Conservation (phyloP, 805 yeast genomes). For the Saccharomyces eubayanus region DNA sequence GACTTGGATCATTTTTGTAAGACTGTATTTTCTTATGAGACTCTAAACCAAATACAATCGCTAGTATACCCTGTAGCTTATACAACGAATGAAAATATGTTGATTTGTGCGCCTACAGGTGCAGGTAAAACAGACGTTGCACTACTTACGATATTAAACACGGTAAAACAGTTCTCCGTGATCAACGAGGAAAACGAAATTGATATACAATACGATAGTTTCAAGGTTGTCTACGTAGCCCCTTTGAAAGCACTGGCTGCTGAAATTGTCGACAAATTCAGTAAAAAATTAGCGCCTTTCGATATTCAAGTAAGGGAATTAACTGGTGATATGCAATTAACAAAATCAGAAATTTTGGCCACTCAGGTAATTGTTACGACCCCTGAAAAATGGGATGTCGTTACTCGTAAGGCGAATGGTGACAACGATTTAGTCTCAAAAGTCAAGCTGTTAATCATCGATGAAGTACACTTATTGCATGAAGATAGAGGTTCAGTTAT, state of each 20-base stretch:
- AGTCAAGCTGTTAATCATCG: slow-evolving; percentile 80
- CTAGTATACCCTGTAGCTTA: slow-evolving; percentile 88
- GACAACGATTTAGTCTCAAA: slow-evolving; percentile 78
- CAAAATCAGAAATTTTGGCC: slow-evolving; percentile 65
- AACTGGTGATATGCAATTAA: slow-evolving; percentile 93
- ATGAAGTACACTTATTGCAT: slow-evolving; percentile 92
- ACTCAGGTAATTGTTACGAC: slow-evolving; percentile 91
- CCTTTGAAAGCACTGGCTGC: slow-evolving; percentile 93
- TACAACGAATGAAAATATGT: slow-evolving; percentile 86
- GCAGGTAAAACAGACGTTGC: slow-evolving; percentile 98
- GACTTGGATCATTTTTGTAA: slow-evolving; percentile 72
- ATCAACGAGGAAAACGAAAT: slow-evolving; percentile 43
- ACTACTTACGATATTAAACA: slow-evolving; percentile 64
- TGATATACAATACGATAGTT: slow-evolving; percentile 71
- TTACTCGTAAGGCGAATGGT: slow-evolving; percentile 86
- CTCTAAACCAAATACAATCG: slow-evolving; percentile 82
- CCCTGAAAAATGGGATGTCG: slow-evolving; percentile 97
- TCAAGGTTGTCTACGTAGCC: slow-evolving; percentile 87
- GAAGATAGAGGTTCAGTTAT: slow-evolving; percentile 98
- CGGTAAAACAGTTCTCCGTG: slow-evolving; percentile 62
- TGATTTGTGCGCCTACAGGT: slow-evolving; percentile 96
- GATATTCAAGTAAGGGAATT: slow-evolving; percentile 81
- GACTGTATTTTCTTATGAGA: slow-evolving; percentile 75
- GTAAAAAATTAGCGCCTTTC: slow-evolving; percentile 68
- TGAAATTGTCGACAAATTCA: slow-evolving; percentile 87